Evolutionary conservation across 805 yeast species (phyloP).

Genomic region (Sungouiella blattae): DNA sequence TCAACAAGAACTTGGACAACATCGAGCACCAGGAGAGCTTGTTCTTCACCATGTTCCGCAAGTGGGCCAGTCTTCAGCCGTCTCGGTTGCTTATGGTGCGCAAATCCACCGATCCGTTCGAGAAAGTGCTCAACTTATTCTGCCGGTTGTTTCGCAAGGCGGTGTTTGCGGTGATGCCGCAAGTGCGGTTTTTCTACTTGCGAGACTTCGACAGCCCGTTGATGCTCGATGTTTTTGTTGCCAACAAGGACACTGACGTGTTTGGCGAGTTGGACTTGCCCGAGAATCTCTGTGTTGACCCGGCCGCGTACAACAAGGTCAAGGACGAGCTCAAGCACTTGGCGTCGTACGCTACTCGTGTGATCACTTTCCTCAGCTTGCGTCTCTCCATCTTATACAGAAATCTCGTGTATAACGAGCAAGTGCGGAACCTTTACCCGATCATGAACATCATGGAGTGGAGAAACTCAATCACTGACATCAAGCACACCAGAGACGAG

Average conservation of each 20-base stretch:
- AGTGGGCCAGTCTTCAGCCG: conserved; percentile 36
- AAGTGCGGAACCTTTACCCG: conserved; percentile 19
- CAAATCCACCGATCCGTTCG: conserved; percentile 26
- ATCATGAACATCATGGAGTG: conserved; percentile 23
- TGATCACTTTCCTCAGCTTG: conserved; percentile 26
- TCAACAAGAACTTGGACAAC: conserved; percentile 21
- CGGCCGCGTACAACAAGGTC: conserved; percentile 12
- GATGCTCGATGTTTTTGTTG: conserved; percentile 33
- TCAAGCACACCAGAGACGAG: conserved; percentile 19
- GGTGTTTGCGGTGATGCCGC: conserved; percentile 35
- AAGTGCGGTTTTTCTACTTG: conserved; percentile 36
- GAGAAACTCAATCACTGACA: conserved; percentile 25
- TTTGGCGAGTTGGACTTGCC: conserved; percentile 20
- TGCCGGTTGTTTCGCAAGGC: conserved; percentile 32
- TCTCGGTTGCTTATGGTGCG: conserved; percentile 23
- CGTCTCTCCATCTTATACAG: conserved; percentile 29
- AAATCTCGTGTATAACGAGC: conserved; percentile 22
- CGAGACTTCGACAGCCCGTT: conserved; percentile 41
- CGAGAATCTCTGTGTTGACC: conserved; percentile 8
- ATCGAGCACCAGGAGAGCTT: conserved; percentile 29
- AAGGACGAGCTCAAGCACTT: conserved; percentile 16
- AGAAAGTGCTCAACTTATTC: conserved; percentile 29
- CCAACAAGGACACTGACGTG: conserved; percentile 22
- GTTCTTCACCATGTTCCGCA: conserved; percentile 30
- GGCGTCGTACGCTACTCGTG: conserved; percentile 29